phyloP scores from a whole-genome alignment of 768 basidiomycete species.

The Hygrocybe coccinea region DNA sequence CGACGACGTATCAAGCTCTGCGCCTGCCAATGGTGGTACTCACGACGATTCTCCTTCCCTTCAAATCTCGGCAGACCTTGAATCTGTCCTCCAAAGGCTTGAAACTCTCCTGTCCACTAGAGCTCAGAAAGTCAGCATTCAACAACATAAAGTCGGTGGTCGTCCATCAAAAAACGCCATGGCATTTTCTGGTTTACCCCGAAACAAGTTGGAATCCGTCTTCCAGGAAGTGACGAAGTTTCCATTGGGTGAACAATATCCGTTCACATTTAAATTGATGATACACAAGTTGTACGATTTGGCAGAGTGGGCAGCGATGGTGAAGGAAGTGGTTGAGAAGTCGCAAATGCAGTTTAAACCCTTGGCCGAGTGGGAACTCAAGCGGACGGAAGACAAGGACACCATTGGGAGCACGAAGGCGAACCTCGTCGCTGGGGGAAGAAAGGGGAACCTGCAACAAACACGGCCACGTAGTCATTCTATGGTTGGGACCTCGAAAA shows the following conservation, averaged over 20 bases:
- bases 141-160: conserved; percentile 8
- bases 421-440: conserved; percentile 25
- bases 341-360: conserved; percentile 57
- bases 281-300: conserved; percentile 59
- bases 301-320: conserved; percentile 55
- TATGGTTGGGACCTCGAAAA: conserved; percentile 15
- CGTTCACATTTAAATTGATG: conserved; percentile 66
- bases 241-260: conserved; percentile 42
- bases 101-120: conserved; percentile 21
- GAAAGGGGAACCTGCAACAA: conserved; percentile 13
- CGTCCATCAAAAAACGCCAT: conserved; percentile 20
- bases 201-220: conserved; percentile 13
- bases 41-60: conserved; percentile 25
- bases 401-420: conserved; percentile 14
- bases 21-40: conserved; percentile 16
- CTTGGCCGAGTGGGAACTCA: conserved; percentile 36
- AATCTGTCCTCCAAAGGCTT: conserved; percentile 33
- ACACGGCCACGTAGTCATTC: conserved; percentile 33
- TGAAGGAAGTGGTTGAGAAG: conserved; percentile 47
- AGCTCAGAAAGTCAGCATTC: conserved; percentile 6
- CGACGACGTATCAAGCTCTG: conserved; percentile 20
- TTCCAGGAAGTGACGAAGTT: conserved; percentile 35
- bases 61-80: conserved; percentile 31
- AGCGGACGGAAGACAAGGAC: conserved; percentile 15
- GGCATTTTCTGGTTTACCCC: conserved; percentile 14